Base-by-base conservation (phyloP, 331 rosid genomes). In the Acacia pycnantha region DNA sequence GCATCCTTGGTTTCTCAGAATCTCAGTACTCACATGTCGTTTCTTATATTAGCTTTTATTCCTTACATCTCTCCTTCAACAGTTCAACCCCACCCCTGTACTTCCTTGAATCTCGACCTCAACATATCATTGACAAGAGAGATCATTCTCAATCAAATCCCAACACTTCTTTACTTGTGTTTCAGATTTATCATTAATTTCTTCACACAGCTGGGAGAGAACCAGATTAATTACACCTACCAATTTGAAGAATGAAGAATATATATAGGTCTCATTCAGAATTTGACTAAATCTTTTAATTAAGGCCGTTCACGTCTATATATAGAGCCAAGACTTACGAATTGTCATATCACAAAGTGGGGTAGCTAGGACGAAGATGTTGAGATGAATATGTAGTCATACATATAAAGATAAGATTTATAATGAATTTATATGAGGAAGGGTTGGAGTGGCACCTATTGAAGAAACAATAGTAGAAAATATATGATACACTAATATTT, bases 51-150 rank as follows among this genome's bases (percentile, higher is more conserved):
- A 37, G 16, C 75, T 43, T 5, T 70, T 70, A 70, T 70, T 70
- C 75, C 56, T 43, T 70, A n/a, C 75, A 70, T 70, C 75, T 43
- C 56, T 37, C 41, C 75, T n/a, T n/a, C n/a, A n/a, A n/a, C n/a
- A n/a, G n/a, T 44, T 8, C 35, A 6, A 43, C 31, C n/a, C 27
- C 26, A 2, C 15, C 21, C 31, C 4, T 43, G 54, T 22, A 70
- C 37, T 70, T 70, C 21, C 21, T 22, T 70, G 54, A 44, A 43
- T 22, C 54, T 70, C 74, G 44, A 68, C 14, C 73, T 11, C 31
- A 19, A 40, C 5, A 33, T 24, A 66, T 66, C 35, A 66, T 66
- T 66, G 47, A 35, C 72, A 10, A 19, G 48, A 4, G 16, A 21
- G 16, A 40, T 5, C 15, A 24, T 19, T 40, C 29, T n/a, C 29